These are phyloP conservation scores for Dryadomyces quercivorus DNA, from an alignment of 2,329 filamentous ascomycete species.

Conservation along the genomic window DNA sequence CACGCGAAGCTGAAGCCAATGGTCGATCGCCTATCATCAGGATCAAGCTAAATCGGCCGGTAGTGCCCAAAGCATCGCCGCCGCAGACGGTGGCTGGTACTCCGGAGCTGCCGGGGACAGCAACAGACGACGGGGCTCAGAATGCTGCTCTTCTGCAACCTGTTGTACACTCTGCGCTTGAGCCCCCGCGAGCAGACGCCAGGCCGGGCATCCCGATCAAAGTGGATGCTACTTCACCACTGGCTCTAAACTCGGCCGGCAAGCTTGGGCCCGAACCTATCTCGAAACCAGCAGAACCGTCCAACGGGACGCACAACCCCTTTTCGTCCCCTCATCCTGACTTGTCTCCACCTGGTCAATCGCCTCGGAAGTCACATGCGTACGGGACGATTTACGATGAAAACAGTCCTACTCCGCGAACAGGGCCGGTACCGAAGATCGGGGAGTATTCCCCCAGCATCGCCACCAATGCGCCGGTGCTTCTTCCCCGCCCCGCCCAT, in stretches of 20 bases:
- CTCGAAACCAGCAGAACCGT: constrained; percentile 9
- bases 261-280: neutral
- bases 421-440: neutral
- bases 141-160: constrained; percentile 8
- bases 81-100: neutral
- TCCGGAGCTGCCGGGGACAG: neutral
- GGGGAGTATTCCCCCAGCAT: neutral
- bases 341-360: constrained; percentile 27
- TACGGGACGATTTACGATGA: constrained; percentile 25
- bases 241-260: neutral
- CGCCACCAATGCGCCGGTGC: constrained; percentile 8
- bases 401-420: constrained; percentile 16
- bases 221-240: neutral
- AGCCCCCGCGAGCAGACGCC: neutral
- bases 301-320: constrained; percentile 22
- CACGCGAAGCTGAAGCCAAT: constrained; percentile 40
- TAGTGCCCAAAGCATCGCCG: neutral
- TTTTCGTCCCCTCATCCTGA: constrained; percentile 31
- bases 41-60: constrained; percentile 33
- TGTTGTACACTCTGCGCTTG: constrained; percentile 6
- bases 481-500: constrained; percentile 4
- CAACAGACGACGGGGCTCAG: neutral
- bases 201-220: constrained; percentile 4
- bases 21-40: constrained; percentile 30
- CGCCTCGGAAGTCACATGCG: constrained; percentile 25